phyloP scores from a whole-genome alignment of 2,329 filamentous ascomycete species.

The Arthrinium phaeospermum region DNA sequence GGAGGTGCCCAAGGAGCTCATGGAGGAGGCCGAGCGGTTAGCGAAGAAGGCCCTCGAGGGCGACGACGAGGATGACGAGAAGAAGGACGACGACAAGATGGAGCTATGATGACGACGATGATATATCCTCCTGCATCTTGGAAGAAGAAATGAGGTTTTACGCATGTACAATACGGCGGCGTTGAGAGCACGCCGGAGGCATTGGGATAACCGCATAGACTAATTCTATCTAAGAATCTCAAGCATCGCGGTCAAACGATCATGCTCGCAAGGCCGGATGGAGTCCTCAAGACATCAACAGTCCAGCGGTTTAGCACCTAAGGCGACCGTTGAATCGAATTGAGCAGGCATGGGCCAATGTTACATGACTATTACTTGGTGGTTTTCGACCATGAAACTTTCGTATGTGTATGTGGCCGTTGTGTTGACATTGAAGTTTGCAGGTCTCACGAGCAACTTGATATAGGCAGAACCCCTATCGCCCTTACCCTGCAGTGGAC shows the following conservation, averaged over 20 bases:
- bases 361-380: not conserved
- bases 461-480: not conserved
- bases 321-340: not conserved
- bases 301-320: not conserved
- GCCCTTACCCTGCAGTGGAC: not conserved
- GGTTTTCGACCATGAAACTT: not conserved
- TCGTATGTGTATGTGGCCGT: not conserved
- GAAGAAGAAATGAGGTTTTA: constrained; percentile 18
- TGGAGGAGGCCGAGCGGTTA: constrained; percentile 89
- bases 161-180: constrained; percentile 25
- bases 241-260: constrained; percentile 10
- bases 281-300: not conserved
- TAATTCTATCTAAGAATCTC: constrained; percentile 24
- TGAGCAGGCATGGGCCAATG: not conserved
- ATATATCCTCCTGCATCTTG: not conserved
- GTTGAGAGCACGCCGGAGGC: constrained; percentile 15
- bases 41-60: constrained; percentile 89
- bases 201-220: constrained; percentile 22
- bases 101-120: constrained; percentile 67
- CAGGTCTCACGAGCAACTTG: not conserved
- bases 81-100: constrained; percentile 77
- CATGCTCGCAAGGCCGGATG: not conserved
- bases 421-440: not conserved
- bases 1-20: constrained; percentile 88
- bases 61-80: constrained; percentile 81